Base-by-base conservation (phyloP, 768 basidiomycete genomes). In the Phaeotremella skinneri region DNA sequence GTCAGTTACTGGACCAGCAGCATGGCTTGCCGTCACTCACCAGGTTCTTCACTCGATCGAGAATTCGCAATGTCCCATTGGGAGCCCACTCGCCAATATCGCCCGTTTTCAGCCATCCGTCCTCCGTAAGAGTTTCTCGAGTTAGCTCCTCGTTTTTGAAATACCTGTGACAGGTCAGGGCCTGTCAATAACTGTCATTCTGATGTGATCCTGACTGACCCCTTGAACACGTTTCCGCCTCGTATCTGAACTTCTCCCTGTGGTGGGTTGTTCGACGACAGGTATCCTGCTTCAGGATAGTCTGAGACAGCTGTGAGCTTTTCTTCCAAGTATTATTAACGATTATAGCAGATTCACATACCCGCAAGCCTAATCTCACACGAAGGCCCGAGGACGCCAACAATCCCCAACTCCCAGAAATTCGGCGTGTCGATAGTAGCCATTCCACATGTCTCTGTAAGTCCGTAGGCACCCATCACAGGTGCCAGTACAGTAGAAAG, bases 381-480 rank as follows among this genome's bases (percentile, higher is more conserved):
- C 2, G 70, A 74, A 1, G 76, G 76, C 4, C 75, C 74, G 25
- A 73, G 64, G 1, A 66, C 65, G 5, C 76, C 76, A 13, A 68
- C 71, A 29, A 58, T 64, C 16, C 64, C 66, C 20, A 66, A 49
- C 27, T 61, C 55, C 51, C 55, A 71, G 56, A 63, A 69, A 16
- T 67, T 54, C 9, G 68, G 66, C 20, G 55, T 61, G 34, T 67
- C 52, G 55, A 76, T 71, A 25, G 70, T 57, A 17, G 63, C 56
- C 75, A 76, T 76, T 17, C 73, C 74, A 45, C 70, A 72, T 2
- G 76, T 74, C 56, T 77, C 76, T 21, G 76, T 77, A 39, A 72
- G 49, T 2, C 69, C 71, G 51, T 70, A 71, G 7, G 45, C 61
- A 91, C 76, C 76, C 31, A 76, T 60, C 16, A 70, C 61, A 2